These are phyloP conservation scores for Capsicum rhomboideum DNA, from an alignment of 257 asterid genomes.

Conservation along the genomic window DNA sequence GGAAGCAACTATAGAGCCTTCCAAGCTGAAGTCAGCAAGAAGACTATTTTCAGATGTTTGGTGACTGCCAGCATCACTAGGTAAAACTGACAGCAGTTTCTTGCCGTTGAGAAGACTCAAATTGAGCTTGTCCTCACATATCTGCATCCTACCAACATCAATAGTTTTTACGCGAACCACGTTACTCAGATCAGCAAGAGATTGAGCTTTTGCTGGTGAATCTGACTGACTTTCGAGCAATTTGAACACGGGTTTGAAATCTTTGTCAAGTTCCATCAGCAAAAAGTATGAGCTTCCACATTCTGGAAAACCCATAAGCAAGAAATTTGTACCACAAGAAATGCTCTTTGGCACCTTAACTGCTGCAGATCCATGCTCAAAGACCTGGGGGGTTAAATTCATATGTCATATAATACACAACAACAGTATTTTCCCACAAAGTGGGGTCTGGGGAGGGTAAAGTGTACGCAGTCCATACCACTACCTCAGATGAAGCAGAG, in stretches of 20 bases:
- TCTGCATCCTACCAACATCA: slow-evolving; percentile 71
- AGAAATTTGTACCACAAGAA: slow-evolving; percentile 55
- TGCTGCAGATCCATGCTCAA: slow-evolving; percentile 68
- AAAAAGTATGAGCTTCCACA: slow-evolving; percentile 82
- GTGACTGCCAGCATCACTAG: slow-evolving; percentile 23
- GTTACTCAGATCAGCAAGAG: slow-evolving; percentile 54
- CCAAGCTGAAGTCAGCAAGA: slow-evolving; percentile 36
- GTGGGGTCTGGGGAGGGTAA: no score
- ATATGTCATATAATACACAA: background rate
- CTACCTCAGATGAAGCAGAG: no score
- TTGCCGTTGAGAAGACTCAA: slow-evolving; percentile 65
- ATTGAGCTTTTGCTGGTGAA: slow-evolving; percentile 52
- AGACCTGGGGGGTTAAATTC: slow-evolving; percentile 48
- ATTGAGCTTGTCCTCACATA: slow-evolving; percentile 74
- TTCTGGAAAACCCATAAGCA: slow-evolving; percentile 94
- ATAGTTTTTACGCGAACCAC: slow-evolving; percentile 54
- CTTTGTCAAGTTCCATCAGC: slow-evolving; percentile 89
- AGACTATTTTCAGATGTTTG: slow-evolving; percentile 43
- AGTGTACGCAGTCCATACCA: no score
- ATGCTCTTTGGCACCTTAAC: slow-evolving; percentile 71
- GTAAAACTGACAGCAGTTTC: slow-evolving; percentile 36
- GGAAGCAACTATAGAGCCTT: slow-evolving; percentile 41
- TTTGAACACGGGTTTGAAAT: slow-evolving; percentile 81
- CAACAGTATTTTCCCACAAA: no score
- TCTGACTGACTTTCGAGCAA: slow-evolving; percentile 73